phyloP scores from a whole-genome alignment of 345 rosid genomes.

The Schrenkiella parvula region DNA sequence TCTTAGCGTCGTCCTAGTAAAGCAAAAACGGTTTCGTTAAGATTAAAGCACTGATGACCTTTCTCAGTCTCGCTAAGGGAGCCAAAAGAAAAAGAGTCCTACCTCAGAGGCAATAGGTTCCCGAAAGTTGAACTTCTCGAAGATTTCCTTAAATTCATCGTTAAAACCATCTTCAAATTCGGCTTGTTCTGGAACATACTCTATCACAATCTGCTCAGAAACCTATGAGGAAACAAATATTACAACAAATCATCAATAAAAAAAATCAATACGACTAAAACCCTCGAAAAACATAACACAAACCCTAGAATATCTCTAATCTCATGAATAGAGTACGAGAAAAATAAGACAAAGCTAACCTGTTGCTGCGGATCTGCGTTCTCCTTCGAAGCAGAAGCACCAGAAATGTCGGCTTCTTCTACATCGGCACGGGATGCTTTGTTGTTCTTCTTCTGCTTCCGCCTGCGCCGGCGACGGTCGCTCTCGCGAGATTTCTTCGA shows the following conservation, averaged over 20 bases:
- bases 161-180: conserved; percentile 76
- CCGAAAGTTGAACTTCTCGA: conserved; percentile 73
- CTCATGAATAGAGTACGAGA: neutral
- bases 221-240: conserved; percentile 32
- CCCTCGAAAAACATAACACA: neutral
- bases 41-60: neutral
- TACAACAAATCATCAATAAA: neutral
- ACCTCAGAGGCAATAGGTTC: conserved; percentile 63
- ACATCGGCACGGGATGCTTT: conserved; percentile 26
- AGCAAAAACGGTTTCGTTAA: neutral
- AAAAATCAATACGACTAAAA: neutral
- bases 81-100: neutral
- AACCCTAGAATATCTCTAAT: conserved; percentile 28
- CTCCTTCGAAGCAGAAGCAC: conserved; percentile 48
- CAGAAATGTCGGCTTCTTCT: conserved; percentile 38
- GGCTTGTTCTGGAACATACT: conserved; percentile 85
- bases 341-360: conserved; percentile 20
- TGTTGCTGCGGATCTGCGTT: conserved; percentile 50
- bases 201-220: conserved; percentile 63
- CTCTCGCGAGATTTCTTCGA: conserved; percentile 68
- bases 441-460: conserved; percentile 97
- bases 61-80: neutral
- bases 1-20: conserved; percentile 57
- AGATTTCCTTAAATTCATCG: conserved; percentile 75
- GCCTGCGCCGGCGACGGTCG: conserved; percentile 93